phyloP scores from a whole-genome alignment of 2,329 filamentous ascomycete genomes.

The Arthrobotrys sphaeroides region DNA sequence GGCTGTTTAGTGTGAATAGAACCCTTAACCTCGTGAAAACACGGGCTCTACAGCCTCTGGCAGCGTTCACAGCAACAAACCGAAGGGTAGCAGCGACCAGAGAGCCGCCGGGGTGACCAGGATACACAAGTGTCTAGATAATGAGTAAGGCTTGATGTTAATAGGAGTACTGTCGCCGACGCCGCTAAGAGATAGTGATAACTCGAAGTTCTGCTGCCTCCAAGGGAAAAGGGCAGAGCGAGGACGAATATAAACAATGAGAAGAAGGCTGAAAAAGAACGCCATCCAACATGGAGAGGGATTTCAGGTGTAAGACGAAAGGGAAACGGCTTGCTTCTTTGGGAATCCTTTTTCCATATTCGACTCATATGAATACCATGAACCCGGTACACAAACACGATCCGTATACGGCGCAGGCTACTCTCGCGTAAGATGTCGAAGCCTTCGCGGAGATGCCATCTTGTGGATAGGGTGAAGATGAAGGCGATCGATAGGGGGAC shows the following conservation, averaged over 20 bases:
- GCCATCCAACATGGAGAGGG: background rate
- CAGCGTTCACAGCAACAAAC: slow-evolving; percentile 35
- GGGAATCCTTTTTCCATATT: slow-evolving; percentile 19
- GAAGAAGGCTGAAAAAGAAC: slow-evolving; percentile 3
- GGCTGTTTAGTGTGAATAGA: slow-evolving; percentile 32
- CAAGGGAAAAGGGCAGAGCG: background rate
- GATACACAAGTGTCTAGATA: slow-evolving; percentile 31
- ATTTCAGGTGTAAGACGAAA: background rate
- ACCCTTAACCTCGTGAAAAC: slow-evolving; percentile 32
- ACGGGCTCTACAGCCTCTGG: slow-evolving; percentile 48
- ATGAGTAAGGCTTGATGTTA: slow-evolving; percentile 6
- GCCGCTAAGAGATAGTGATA: background rate
- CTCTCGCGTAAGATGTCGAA: background rate
- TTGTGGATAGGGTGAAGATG: background rate
- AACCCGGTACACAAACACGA: background rate
- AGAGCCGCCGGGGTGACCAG: slow-evolving; percentile 34
- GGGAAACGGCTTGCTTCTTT: slow-evolving; percentile 12
- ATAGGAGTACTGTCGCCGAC: slow-evolving; percentile 30
- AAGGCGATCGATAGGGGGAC: background rate
- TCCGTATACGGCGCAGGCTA: slow-evolving; percentile 1
- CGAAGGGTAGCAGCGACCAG: slow-evolving; percentile 23
- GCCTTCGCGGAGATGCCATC: slow-evolving; percentile 10
- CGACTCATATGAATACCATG: background rate
- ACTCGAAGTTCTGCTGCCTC: background rate
- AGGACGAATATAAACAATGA: background rate